Evolutionary conservation across 1,284 basidiomycete genomes (phyloP), one percentile per base, ranked within the genome.

Genomic region (Ganoderma resinaceum): DNA sequence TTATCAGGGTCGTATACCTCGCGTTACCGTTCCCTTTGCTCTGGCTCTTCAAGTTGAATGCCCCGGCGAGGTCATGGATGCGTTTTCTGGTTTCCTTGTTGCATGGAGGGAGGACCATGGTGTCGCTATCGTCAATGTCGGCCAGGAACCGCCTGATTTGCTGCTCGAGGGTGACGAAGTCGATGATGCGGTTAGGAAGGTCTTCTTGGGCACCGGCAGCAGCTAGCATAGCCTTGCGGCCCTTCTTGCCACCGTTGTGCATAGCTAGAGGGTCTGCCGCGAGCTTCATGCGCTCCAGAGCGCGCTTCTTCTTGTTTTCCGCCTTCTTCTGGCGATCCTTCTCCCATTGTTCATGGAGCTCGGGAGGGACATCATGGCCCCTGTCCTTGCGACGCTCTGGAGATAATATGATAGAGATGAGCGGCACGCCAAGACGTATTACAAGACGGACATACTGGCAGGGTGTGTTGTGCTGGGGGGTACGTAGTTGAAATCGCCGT

Each of bases 261-360:
- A 71, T 66, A 23, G 83, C 75, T 40, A 89, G 75, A 2, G 88
- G 87, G 77, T 93, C 89, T 0, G 85, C 80, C 7, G 87, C 89
- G 0, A 78, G 77, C 61, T 87, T 83, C 18, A 91, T 81, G 33
- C 86, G 86, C 2, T 85, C 88, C 3, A 87, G 80, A 1, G 85
- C 86, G 3, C 95, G 89, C 46, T 86, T 84, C 4, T 83, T 85
- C 78, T 95, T 97, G 77, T 85, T 82, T 68, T 89, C 90, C 0
- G 94, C 94, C 79, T 97, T 98, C 81, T 90, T 92, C 64, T 84
- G 81, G 1, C 95, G 91, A 76, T 97, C 96, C 63, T 86, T 86
- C 68, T 89, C 87, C 95, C 95, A 97, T 72, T 91, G 92, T 0
- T 81, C 86, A 69, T 86, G 86, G 1, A 98, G 84, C 11, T 91